phyloP scores from a whole-genome alignment of 2,329 filamentous ascomycete genomes.

The Dactylellina drechsleri region DNA sequence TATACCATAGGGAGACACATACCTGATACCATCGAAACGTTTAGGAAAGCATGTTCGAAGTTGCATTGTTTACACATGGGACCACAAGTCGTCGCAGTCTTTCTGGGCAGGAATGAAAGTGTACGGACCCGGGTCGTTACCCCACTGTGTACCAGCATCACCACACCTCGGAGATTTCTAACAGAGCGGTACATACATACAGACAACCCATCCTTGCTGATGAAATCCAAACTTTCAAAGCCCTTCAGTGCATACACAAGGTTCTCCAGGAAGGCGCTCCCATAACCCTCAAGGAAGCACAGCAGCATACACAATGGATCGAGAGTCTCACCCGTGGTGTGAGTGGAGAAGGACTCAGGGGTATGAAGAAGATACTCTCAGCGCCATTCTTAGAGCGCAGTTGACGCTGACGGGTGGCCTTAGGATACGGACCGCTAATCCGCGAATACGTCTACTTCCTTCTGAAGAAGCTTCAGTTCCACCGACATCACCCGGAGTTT shows the following conservation, averaged over 20 bases:
- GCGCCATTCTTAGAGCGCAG: not conserved
- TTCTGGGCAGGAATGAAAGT: slow-evolving; percentile 99
- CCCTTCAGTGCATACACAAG: slow-evolving; percentile 95
- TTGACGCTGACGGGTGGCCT: not conserved
- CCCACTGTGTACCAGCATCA: not conserved
- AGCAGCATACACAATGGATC: slow-evolving; percentile 88
- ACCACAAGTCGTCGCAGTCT: slow-evolving; percentile 92
- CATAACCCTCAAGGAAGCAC: slow-evolving; percentile 83
- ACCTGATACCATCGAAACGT: slow-evolving; percentile 12
- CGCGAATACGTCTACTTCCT: slow-evolving; percentile 97
- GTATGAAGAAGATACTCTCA: slow-evolving; percentile 61
- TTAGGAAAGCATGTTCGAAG: slow-evolving; percentile 91
- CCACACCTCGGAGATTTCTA: too few relatives aligned
- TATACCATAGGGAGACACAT: slow-evolving; percentile 7
- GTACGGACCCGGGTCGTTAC: slow-evolving; percentile 67
- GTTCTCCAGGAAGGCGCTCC: slow-evolving; percentile 97
- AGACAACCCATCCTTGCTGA: slow-evolving; percentile 98
- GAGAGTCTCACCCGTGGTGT: slow-evolving; percentile 89
- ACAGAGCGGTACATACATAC: slow-evolving; percentile 17
- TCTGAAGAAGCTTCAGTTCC: slow-evolving; percentile 93
- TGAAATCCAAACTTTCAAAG: slow-evolving; percentile 98
- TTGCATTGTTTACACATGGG: slow-evolving; percentile 99
- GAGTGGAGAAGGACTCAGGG: slow-evolving; percentile 82
- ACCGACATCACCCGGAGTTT: slow-evolving; percentile 95
- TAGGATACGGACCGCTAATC: slow-evolving; percentile 87